phyloP scores from a whole-genome alignment of 2,329 filamentous ascomycete species.

The Fusarium nelsonii region DNA sequence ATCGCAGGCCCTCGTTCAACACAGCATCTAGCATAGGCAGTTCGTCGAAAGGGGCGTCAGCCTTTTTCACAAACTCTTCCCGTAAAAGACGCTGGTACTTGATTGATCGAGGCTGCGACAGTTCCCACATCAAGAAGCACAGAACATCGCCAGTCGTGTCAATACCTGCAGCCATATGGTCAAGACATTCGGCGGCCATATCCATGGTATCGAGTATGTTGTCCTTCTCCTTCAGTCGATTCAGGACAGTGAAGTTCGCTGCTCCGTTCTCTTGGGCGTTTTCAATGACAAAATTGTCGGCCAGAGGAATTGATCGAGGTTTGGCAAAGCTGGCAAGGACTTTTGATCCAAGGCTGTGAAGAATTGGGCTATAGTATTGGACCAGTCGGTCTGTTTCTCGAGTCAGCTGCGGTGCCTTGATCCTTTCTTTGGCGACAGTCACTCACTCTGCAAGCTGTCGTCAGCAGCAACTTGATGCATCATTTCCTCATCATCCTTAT shows the following conservation, averaged over 20 bases:
- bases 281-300: conserved; percentile 69
- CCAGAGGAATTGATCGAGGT: conserved; percentile 69
- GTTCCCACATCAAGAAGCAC: conserved; percentile 78
- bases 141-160: conserved; percentile 78
- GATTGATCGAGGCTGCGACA: conserved; percentile 70
- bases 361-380: conserved; percentile 66
- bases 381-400: conserved; percentile 66
- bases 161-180: conserved; percentile 79
- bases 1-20: conserved; percentile 71
- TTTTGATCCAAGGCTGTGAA: conserved; percentile 62
- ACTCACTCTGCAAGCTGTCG: conserved; percentile 73
- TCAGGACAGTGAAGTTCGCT: conserved; percentile 68
- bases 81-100: conserved; percentile 65
- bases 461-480: conserved; percentile 78
- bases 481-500: conserved; percentile 69
- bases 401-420: conserved; percentile 21
- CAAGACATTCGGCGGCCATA: conserved; percentile 75
- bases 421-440: conserved; percentile 2
- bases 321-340: conserved; percentile 63
- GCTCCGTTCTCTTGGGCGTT: conserved; percentile 61
- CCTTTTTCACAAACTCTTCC: conserved; percentile 62
- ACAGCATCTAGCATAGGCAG: conserved; percentile 73
- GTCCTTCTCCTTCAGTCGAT: conserved; percentile 67
- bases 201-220: conserved; percentile 63
- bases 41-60: conserved; percentile 59